Base-by-base conservation (phyloP, 2,329 filamentous ascomycete species). In the Aspergillus sp. region DNA sequence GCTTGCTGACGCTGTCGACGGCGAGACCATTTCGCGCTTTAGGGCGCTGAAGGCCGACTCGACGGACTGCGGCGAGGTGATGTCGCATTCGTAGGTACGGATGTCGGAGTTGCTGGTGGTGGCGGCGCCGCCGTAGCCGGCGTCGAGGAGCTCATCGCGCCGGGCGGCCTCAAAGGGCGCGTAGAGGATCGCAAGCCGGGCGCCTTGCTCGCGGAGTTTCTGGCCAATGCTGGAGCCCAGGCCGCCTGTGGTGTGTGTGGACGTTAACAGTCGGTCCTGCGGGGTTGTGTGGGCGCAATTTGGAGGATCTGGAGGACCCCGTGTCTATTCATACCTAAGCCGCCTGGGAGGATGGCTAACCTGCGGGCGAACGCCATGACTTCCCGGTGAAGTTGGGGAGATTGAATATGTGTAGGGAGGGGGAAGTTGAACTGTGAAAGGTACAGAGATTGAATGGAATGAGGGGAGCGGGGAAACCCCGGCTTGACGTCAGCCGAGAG, bases 1-100 rank as follows among this genome's bases (percentile, higher is more conserved):
- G 0, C 46, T 10, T 1, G 41, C 2, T 3, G 54, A 41, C 2
- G 59, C 53, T 6, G 58, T 53, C 0, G 34, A 31, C 1, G 56
- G 56, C 2, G 50, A 25, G 2, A 61, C 47, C 13, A 59, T 47
- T 7, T 65, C 57, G 2, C 71, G 68, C 3, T 66, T 45, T 11
- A 81, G 52, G 0, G 65, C 58, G 3, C 66, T 59, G 25, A 78
- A 78, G 0, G 71, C 76, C 2, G 69, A 64, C 16, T 72, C 67
- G 2, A 84, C 76, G 0, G 76, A 76, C 5, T 76, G 69, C 14
- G 75, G 64, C 1, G 74, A 74, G 1, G 78, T 78, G 53, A 81
- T 74, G 57, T 81, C 78, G 65, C 77, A 79, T 64, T 71, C 67
- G 34, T 72, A 71, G 3, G 68, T 63, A 46, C 58, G 60, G 49